phyloP scores from a whole-genome alignment of 1,284 basidiomycete species.

The Puccinia novopanici region DNA sequence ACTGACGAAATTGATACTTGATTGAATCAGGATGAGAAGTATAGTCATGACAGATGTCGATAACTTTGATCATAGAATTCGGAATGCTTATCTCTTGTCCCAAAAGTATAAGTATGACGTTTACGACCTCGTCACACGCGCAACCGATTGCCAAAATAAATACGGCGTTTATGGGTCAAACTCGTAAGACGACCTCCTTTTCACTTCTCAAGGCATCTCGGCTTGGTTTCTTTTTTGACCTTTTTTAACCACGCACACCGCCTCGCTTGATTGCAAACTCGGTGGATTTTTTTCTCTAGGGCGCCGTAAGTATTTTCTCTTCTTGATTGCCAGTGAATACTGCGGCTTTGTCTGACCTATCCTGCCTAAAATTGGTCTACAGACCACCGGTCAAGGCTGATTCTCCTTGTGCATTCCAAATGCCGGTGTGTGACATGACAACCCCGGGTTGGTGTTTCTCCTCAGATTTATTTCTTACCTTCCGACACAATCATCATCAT shows the following conservation, averaged over 20 bases:
- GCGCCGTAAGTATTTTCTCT: background rate
- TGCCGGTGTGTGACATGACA: slow-evolving; percentile 40
- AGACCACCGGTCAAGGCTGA: slow-evolving; percentile 2
- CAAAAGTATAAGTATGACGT: slow-evolving; percentile 32
- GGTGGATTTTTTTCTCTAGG: background rate
- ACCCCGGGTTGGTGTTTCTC: slow-evolving; percentile 26
- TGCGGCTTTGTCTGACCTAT: background rate
- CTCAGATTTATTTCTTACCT: background rate
- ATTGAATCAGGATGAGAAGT: slow-evolving; percentile 25
- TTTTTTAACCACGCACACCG: background rate
- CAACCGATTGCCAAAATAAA: slow-evolving; percentile 31
- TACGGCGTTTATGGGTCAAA: slow-evolving; percentile 26
- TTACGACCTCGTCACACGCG: slow-evolving; percentile 32
- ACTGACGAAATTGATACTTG: background rate
- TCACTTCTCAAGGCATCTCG: background rate
- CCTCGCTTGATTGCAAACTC: background rate
- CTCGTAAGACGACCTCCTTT: slow-evolving; percentile 14
- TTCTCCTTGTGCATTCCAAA: slow-evolving; percentile 43
- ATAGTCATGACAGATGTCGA: slow-evolving; percentile 24
- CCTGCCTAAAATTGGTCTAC: background rate
- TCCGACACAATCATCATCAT: background rate
- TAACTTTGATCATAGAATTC: slow-evolving; percentile 12
- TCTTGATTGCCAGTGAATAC: background rate
- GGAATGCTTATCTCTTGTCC: slow-evolving; percentile 7
- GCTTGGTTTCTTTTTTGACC: background rate